These are phyloP conservation scores for Termitomyces sp. DNA, from an alignment of 768 basidiomycete species.

Conservation along the genomic window DNA sequence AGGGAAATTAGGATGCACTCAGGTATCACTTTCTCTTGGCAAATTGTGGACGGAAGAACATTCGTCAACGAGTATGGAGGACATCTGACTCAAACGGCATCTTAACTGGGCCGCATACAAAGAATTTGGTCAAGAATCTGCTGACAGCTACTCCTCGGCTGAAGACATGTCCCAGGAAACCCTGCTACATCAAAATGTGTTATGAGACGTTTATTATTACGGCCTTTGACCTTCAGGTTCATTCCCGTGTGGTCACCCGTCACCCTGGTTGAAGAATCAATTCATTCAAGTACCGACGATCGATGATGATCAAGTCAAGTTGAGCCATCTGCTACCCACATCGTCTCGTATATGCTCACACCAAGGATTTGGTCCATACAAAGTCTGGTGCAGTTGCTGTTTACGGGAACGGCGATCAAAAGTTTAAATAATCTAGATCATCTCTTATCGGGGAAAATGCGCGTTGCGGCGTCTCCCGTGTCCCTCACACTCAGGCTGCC, in stretches of 20 bases:
- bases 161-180: background rate
- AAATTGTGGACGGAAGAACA: background rate
- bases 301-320: background rate
- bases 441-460: background rate
- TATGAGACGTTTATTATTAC: background rate
- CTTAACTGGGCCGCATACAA: background rate
- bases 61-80: background rate
- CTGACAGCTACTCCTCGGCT: background rate
- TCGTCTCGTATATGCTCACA: background rate
- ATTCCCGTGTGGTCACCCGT: background rate
- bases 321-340: background rate
- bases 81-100: no score
- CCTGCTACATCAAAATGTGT: background rate
- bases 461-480: background rate
- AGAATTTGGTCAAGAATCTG: background rate
- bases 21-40: background rate
- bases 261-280: background rate
- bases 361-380: background rate
- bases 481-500: background rate
- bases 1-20: background rate
- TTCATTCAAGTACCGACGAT: background rate
- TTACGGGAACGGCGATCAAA: background rate
- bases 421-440: background rate
- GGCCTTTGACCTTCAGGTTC: background rate
- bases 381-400: no score